Conservation (phyloP, 805 yeast genomes). For the Teunomyces tritomae region DNA sequence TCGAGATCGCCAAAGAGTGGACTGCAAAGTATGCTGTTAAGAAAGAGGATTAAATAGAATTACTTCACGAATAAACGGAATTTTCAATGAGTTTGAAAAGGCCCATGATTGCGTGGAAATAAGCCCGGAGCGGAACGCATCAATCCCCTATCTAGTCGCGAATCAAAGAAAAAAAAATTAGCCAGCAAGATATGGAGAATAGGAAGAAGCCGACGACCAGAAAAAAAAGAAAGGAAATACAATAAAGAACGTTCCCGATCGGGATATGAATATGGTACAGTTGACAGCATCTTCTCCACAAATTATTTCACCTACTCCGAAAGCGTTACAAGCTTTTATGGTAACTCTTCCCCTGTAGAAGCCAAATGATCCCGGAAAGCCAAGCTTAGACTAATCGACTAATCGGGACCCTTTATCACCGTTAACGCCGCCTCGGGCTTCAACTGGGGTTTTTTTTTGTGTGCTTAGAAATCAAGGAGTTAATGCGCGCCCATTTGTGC, state of each 20-base stretch:
- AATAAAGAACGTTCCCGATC: neutral
- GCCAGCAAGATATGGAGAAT: neutral
- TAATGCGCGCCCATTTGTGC: neutral
- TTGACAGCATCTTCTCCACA: too few species aligned
- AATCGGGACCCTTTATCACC: neutral
- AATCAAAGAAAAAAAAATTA: neutral
- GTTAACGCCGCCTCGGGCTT: neutral
- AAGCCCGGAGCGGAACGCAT: neutral
- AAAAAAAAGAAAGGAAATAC: neutral
- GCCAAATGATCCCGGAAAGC: neutral
- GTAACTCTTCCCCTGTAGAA: too few species aligned
- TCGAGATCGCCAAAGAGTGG: slow-evolving; percentile 77
- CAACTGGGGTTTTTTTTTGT: neutral
- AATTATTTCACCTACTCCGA: too few species aligned
- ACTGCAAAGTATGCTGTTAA: slow-evolving; percentile 55
- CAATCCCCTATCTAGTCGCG: neutral
- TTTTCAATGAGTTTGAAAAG: neutral
- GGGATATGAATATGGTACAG: too few species aligned
- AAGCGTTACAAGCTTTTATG: too few species aligned
- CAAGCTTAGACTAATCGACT: neutral
- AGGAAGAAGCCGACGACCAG: neutral
- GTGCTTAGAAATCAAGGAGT: neutral
- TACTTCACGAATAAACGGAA: neutral
- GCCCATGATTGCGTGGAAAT: too few species aligned
- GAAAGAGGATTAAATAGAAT: neutral